Base-by-base conservation (phyloP, 2,329 filamentous ascomycete species). In the Sporothrix euskadiensis region DNA sequence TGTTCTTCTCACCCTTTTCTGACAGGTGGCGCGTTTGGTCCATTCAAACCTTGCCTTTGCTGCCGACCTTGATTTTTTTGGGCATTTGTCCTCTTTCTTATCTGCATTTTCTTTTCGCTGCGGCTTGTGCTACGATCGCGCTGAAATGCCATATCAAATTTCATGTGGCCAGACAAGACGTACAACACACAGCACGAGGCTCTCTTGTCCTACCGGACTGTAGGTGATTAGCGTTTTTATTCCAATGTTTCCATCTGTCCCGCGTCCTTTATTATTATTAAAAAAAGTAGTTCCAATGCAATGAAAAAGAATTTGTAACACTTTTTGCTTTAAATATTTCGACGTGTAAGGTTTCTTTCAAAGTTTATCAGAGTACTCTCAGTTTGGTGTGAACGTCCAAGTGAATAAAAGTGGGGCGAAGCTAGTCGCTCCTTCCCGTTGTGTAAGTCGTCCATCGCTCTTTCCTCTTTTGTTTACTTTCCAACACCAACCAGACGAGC, bases 1-100 rank as follows among this genome's bases (percentile, higher is more conserved):
- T n/a, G 32, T 39, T 69, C n/a, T 19, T 69, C 68, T 70, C 68
- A 70, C 68, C 19, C 49, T 69, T 19, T 56, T 70, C 52, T 70
- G 19, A 57, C 68, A 70, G 68, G 32, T 57, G 68, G 65, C 65
- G 19, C 44, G 39, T 32, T 68, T 49, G 14, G 65, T 44, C 44
- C n/a, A 30, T 41, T 19, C 32, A 14, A 26, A 39, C 61, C n/a
- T 14, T 4, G 39, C n/a, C 22, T 19, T 66, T 47, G 61, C 61
- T 47, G n/a, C 22, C 26, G 39, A 22, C 39, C 19, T 22, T 12
- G 2, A 44, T 47, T 26, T 30, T 16, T 19, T 3, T n/a, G 14
- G 35, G 26, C 14, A 14, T 3, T 30, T 30, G 22, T 30, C 12
- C 30, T 4, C 14, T 14, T 41, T 5, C 30, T 44, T 26, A 14